phyloP scores from a whole-genome alignment of 768 basidiomycete genomes.

The Suillus subluteus region DNA sequence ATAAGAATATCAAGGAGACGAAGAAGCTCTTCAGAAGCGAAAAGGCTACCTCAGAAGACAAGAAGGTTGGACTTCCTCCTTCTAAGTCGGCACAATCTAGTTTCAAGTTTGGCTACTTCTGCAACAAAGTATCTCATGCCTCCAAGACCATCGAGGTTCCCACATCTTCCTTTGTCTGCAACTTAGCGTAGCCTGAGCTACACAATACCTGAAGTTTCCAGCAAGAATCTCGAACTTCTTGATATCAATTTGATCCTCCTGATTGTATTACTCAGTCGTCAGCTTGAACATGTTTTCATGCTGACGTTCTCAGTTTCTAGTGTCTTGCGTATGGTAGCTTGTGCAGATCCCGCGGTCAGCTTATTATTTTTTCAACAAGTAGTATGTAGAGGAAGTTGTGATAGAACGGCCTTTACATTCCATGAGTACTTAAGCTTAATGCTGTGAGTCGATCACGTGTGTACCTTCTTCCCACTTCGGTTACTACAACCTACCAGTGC shows the following conservation, averaged over 20 bases:
- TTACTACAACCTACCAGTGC: not conserved
- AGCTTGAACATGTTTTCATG: constrained; percentile 77
- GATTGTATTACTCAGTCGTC: constrained; percentile 86
- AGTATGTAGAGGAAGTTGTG: no score
- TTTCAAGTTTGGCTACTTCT: constrained; percentile 27
- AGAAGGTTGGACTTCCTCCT: constrained; percentile 34
- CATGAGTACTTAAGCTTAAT: not conserved
- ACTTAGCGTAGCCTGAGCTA: constrained; percentile 24
- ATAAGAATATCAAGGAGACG: constrained; percentile 66
- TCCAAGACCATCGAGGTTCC: constrained; percentile 45
- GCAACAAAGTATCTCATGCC: constrained; percentile 24
- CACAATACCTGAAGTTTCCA: not conserved
- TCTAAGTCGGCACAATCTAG: constrained; percentile 35
- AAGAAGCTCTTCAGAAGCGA: constrained; percentile 56
- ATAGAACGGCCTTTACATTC: not conserved
- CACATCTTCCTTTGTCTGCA: constrained; percentile 40
- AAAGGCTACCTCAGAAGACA: constrained; percentile 64
- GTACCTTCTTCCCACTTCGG: not conserved
- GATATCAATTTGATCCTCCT: constrained; percentile 54
- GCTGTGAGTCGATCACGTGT: not conserved
- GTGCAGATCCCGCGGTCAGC: not conserved
- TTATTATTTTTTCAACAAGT: not conserved
- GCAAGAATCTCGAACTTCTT: constrained; percentile 85
- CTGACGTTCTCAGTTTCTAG: constrained; percentile 36
- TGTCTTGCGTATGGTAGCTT: not conserved